Evolutionary conservation across 2,329 filamentous ascomycete genomes (phyloP).

Genomic region (Claviceps humidiphila): DNA sequence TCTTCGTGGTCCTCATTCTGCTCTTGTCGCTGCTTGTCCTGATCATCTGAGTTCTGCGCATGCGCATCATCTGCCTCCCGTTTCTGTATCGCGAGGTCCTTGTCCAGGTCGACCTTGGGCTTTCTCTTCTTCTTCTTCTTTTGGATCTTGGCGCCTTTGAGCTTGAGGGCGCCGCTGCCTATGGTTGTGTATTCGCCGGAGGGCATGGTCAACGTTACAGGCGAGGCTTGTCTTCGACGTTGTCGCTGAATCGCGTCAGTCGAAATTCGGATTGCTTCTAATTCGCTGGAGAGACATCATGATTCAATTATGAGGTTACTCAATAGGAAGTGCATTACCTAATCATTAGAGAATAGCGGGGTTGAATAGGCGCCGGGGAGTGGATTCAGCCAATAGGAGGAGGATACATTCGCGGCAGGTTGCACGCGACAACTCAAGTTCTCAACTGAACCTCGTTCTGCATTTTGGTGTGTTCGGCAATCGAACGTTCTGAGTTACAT

Average conservation of each 20-base stretch:
- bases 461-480: too few species aligned
- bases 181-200: slow-evolving; percentile 59
- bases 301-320: not conserved
- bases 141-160: slow-evolving; percentile 63
- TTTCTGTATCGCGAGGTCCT: slow-evolving; percentile 24
- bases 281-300: not conserved
- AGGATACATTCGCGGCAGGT: too few species aligned
- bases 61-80: slow-evolving; percentile 7
- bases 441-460: not conserved
- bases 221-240: too few species aligned
- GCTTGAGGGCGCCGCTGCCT: slow-evolving; percentile 62
- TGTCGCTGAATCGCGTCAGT: too few species aligned
- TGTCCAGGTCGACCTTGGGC: slow-evolving; percentile 33
- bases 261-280: not conserved
- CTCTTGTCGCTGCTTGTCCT: slow-evolving; percentile 17
- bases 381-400: not conserved
- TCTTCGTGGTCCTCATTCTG: slow-evolving; percentile 10
- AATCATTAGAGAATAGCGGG: not conserved
- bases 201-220: slow-evolving; percentile 37
- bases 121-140: slow-evolving; percentile 51
- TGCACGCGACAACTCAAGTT: not conserved
- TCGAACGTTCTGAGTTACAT: not conserved
- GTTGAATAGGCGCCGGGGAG: not conserved
- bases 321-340: not conserved
- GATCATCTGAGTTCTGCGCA: slow-evolving; percentile 15